A percentile compares a stretch with the other conserved stretches of the same genome.
Conservation (phyloP, 192 early-diverging fungal species). For the Linnemannia exigua region DNA sequence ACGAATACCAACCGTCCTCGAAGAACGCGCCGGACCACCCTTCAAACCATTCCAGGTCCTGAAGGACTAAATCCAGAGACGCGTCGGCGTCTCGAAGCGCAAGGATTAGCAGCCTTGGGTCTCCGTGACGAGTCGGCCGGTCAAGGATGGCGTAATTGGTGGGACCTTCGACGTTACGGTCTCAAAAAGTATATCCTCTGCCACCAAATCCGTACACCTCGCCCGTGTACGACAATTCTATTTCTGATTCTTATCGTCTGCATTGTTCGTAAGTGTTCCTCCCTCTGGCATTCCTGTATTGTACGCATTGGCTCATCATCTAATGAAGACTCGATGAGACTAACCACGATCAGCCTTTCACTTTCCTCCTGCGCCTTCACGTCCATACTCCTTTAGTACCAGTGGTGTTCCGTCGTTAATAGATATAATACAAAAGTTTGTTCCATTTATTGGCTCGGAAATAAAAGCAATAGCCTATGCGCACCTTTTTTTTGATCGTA, state of each 20-base stretch:
- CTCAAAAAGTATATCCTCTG: constrained; percentile 31
- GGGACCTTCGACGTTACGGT: constrained; percentile 48
- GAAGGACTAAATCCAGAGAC: constrained; percentile 29
- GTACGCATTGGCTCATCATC: neutral
- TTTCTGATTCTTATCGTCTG: constrained; percentile 14
- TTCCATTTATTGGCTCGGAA: neutral
- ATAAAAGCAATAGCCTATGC: neutral
- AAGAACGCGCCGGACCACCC: constrained; percentile 13
- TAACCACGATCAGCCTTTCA: neutral
- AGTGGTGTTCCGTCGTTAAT: neutral
- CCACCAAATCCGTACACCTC: constrained; percentile 19
- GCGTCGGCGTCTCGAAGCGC: constrained; percentile 33
- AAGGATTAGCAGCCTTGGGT: constrained; percentile 21
- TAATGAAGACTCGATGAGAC: neutral
- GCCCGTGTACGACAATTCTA: constrained; percentile 27
- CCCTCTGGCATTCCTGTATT: neutral
- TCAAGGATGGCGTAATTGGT: constrained; percentile 11
- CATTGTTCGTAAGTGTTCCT: constrained; percentile 29
- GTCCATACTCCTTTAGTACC: neutral
- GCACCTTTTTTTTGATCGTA: neutral
- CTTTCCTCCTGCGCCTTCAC: neutral
- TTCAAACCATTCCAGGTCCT: constrained; percentile 44
- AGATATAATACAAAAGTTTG: neutral
- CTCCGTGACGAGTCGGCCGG: constrained; percentile 16
- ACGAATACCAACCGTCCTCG: neutral